These are phyloP conservation scores for Cladochytrium replicatum DNA, from an alignment of 192 early-diverging fungal genomes.

Conservation along the genomic window DNA sequence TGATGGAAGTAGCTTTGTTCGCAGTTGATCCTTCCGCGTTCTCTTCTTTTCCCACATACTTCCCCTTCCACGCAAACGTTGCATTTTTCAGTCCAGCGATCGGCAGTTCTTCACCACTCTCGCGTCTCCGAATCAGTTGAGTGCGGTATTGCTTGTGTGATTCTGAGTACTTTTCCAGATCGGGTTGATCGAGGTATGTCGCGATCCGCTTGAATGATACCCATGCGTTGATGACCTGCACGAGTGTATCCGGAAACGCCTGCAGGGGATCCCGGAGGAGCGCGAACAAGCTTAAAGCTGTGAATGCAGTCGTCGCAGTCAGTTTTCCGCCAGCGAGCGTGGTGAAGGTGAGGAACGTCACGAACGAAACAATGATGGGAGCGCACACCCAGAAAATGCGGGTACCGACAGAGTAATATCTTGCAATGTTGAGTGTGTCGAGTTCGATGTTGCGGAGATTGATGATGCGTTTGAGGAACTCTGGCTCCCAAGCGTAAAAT, in stretches of 20 bases:
- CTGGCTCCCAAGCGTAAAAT: constrained; percentile 29
- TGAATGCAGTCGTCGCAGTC: constrained; percentile 60
- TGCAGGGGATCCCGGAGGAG: constrained; percentile 44
- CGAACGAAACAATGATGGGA: constrained; percentile 44
- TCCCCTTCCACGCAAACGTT: not conserved
- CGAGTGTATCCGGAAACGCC: constrained; percentile 45
- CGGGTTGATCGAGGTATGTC: constrained; percentile 10
- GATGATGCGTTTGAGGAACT: constrained; percentile 22
- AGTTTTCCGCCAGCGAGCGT: constrained; percentile 44
- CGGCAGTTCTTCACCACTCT: not conserved
- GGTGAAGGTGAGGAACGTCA: constrained; percentile 51
- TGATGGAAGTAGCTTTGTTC: not conserved
- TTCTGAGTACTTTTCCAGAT: constrained; percentile 15
- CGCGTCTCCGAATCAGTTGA: not conserved
- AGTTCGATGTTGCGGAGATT: constrained; percentile 20
- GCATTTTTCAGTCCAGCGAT: not conserved
- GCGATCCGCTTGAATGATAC: constrained; percentile 37
- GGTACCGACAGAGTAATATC: constrained; percentile 8
- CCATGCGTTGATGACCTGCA: constrained; percentile 34
- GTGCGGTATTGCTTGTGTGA: no score
- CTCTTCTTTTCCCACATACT: not conserved
- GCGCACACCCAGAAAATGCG: constrained; percentile 21
- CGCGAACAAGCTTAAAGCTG: constrained; percentile 52
- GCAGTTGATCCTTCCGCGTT: not conserved
- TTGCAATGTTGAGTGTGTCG: constrained; percentile 6